These are phyloP conservation scores for Seiridium cupressi DNA, from an alignment of 2,329 filamentous ascomycete species.

Conservation along the genomic window DNA sequence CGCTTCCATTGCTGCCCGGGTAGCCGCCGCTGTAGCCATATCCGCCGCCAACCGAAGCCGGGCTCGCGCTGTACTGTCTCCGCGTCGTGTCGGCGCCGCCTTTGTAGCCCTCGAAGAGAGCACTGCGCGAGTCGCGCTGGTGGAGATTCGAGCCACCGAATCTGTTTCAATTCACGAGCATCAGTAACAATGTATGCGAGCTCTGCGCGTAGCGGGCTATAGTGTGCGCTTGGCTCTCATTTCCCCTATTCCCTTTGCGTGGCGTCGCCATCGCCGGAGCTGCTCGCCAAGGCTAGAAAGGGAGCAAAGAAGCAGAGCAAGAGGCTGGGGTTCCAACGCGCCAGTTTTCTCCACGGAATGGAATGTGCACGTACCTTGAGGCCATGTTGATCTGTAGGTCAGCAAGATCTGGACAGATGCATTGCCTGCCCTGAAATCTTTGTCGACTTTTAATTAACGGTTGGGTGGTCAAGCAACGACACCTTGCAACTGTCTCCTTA, in stretches of 20 bases:
- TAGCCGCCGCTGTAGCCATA: slow-evolving; percentile 49
- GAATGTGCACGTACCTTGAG: slow-evolving; percentile 20
- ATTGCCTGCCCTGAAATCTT: background rate
- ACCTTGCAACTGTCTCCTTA: background rate
- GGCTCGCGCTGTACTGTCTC: slow-evolving; percentile 43
- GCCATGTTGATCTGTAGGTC: slow-evolving; percentile 19
- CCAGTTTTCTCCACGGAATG: background rate
- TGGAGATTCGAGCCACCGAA: slow-evolving; percentile 68
- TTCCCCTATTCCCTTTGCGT: background rate
- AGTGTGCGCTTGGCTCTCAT: background rate
- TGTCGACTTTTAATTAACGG: background rate
- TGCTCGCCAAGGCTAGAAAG: background rate
- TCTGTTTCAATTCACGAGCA: slow-evolving; percentile 35
- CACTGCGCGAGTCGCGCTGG: slow-evolving; percentile 70
- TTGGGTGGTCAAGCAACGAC: background rate
- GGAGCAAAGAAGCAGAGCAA: background rate
- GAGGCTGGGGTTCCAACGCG: background rate
- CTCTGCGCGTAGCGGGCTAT: no score
- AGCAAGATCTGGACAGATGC: slow-evolving; percentile 4
- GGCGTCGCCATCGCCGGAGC: background rate
- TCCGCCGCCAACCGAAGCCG: slow-evolving; percentile 42
- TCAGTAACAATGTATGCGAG: no score
- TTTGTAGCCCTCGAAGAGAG: slow-evolving; percentile 74
- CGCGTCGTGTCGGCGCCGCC: slow-evolving; percentile 44
- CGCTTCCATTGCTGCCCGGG: slow-evolving; percentile 14